Base-by-base conservation (phyloP, 2,329 filamentous ascomycete species). In the Talaromyces funiculosus region DNA sequence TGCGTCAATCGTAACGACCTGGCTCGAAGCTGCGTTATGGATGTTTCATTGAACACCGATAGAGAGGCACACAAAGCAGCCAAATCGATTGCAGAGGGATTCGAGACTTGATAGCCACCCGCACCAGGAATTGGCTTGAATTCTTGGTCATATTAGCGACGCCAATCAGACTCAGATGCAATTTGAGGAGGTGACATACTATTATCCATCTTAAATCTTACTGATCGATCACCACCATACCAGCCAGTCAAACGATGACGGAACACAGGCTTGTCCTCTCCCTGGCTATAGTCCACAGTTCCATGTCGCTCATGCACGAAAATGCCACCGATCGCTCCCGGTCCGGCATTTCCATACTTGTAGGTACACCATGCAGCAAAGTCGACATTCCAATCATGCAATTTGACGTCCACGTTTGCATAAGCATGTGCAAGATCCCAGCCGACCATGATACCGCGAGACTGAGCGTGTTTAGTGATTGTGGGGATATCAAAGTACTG, bases 341-440 rank as follows among this genome's bases (percentile, higher is more conserved):
- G 90, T 0, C 92, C 91, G 20, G 86, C 85, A 71, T 95, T 95
- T 72, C 94, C 84, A 76, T 96, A 96, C 78, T 96, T 96, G 81
- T 96, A 96, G 7, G 89, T 92, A 76, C 92, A 96, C 92, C 92
- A 96, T 60, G 83, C 89, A 8, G 92, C 91, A 67, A 95, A 95
- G 72, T 96, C 92, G 40, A 94, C 90, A 66, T 89, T 83, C 91
- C 91, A 96, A 67, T 92, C 89, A 72, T 95, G 90, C 20, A 96
- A 80, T 61, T 82, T 77, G 9, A 96, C 75, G 29, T 87, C 84
- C 2, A 92, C 88, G 68, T 96, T 96, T 33, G 90, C 92, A 42
- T 84, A 89, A 0, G 90, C 90, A 73, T 95, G 90, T 0, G 91
- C 91, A 5, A 94, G 82, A 72, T 95, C 91, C 91, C 91, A 96